A percentile compares a stretch with the other conserved stretches of the same genome.
phyloP scores from a whole-genome alignment of 257 asterid species.

The Lycium barbarum region DNA sequence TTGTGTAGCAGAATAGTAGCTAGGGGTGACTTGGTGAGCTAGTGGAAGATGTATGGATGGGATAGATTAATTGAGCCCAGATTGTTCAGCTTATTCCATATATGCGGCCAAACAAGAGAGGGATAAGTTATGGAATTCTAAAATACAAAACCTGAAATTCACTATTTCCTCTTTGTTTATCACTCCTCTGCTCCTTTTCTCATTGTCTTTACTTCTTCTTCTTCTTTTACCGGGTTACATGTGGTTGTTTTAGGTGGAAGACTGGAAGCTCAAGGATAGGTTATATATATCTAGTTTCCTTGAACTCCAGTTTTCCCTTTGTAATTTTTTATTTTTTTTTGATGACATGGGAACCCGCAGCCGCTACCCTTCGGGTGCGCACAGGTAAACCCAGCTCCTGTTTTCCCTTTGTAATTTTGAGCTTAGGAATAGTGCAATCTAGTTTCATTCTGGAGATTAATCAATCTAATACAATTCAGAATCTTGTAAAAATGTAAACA shows the following conservation, averaged over 20 bases:
- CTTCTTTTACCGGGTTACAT: background rate
- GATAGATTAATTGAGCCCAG: background rate
- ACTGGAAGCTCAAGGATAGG: background rate
- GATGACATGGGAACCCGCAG: no score
- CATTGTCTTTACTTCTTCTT: background rate
- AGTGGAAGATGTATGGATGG: background rate
- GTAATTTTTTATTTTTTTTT: no score
- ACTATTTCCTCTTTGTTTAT: background rate
- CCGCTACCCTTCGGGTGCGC: no score
- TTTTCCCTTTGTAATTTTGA: background rate
- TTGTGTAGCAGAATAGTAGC: background rate
- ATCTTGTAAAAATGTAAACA: no score
- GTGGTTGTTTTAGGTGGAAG: constrained; percentile 6
- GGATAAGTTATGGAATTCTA: background rate
- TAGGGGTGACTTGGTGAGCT: constrained; percentile 12
- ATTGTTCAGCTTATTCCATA: background rate
- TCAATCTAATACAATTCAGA: background rate
- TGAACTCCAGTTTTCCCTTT: background rate
- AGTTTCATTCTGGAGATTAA: background rate
- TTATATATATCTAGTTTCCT: background rate
- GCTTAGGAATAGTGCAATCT: background rate
- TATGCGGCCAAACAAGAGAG: background rate
- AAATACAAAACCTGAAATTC: background rate
- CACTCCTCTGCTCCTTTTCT: background rate
- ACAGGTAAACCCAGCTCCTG: no score